phyloP scores from a whole-genome alignment of 2,329 filamentous ascomycete genomes.

The Aspergillus sergii region DNA sequence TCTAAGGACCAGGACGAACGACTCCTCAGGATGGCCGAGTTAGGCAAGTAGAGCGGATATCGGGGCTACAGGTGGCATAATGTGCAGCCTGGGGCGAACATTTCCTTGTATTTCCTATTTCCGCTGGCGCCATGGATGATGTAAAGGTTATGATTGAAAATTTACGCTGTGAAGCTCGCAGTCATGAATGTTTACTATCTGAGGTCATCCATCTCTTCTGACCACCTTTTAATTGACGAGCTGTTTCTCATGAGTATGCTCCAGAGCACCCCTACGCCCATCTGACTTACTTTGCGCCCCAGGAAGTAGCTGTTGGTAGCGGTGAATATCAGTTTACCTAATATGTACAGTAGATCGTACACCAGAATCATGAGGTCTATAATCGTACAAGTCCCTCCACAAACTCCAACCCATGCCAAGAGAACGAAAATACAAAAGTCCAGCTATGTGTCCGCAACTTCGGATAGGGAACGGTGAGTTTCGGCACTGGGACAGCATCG shows the following conservation, averaged over 20 bases:
- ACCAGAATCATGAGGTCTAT: slow-evolving; percentile 2
- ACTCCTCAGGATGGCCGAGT: slow-evolving; percentile 19
- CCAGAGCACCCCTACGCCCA: neutral
- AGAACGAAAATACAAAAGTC: slow-evolving; percentile 7
- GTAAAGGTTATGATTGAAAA: neutral
- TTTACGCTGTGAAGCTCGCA: neutral
- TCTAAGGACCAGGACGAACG: slow-evolving; percentile 30
- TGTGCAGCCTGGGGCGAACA: neutral
- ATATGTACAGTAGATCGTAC: slow-evolving; percentile 16
- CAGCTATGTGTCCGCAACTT: neutral
- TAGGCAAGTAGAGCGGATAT: neutral
- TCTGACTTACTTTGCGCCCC: neutral
- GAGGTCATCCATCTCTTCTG: neutral
- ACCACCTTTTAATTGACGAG: neutral
- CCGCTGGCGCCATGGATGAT: neutral
- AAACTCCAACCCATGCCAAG: slow-evolving; percentile 25
- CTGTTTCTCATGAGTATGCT: neutral
- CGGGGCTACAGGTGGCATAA: neutral
- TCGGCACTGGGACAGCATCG: slow-evolving; percentile 3
- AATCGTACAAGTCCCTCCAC: slow-evolving; percentile 9
- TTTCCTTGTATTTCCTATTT: neutral
- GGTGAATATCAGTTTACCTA: slow-evolving; percentile 4
- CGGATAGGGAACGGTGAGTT: neutral
- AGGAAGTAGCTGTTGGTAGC: neutral
- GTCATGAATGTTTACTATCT: neutral